Conservation (phyloP, 768 basidiomycete species). For the Suillus cothurnatus region DNA sequence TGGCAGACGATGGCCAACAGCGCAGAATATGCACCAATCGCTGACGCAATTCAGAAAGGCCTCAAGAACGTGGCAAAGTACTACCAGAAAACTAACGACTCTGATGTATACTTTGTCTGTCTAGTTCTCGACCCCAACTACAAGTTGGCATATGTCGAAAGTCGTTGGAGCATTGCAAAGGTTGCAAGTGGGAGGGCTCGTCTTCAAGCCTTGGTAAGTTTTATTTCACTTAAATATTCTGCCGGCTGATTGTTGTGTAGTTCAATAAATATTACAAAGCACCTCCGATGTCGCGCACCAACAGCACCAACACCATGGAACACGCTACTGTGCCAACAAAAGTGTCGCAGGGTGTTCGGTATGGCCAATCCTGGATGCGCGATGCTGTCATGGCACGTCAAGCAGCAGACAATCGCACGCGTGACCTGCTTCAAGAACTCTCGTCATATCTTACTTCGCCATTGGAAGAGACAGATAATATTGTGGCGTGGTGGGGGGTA, state of each 20-base stretch:
- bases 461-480: neutral
- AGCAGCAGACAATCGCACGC: neutral
- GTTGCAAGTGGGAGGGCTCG: neutral
- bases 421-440: conserved; percentile 2
- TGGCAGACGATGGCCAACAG: too few relatives aligned
- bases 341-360: neutral
- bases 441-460: conserved; percentile 6
- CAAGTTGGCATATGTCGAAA: conserved; percentile 1
- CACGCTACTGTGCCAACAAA: neutral
- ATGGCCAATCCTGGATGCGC: neutral
- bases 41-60: too few relatives aligned
- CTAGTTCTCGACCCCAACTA: conserved; percentile 3
- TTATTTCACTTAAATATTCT: neutral
- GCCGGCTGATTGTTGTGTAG: neutral
- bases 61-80: too few relatives aligned
- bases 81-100: too few relatives aligned
- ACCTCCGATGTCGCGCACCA: neutral
- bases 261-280: neutral
- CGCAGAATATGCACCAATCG: too few relatives aligned
- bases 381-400: neutral
- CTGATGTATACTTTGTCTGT: too few relatives aligned
- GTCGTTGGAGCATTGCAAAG: neutral
- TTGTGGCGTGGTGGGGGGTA: conserved; percentile 6
- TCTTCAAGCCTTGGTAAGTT: neutral
- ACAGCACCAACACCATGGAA: neutral